These are phyloP conservation scores for Rhynchospora breviuscula DNA, from an alignment of 176 grass and related monocot genomes.

Conservation along the genomic window DNA sequence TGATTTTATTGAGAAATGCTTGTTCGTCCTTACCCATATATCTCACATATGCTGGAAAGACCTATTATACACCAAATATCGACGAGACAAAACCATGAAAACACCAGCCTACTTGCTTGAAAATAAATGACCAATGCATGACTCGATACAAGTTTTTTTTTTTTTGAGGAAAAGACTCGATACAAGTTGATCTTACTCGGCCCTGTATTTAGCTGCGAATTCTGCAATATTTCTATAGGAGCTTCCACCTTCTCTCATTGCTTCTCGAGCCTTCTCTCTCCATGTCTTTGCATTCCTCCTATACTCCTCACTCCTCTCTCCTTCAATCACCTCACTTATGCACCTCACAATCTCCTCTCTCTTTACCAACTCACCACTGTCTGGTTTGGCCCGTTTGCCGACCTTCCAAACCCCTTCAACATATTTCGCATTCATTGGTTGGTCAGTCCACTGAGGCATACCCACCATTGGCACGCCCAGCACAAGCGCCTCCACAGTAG, in stretches of 20 bases:
- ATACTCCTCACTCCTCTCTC: constrained; percentile 31
- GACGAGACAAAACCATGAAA: background rate
- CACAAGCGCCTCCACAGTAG: constrained; percentile 38
- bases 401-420: constrained; percentile 57
- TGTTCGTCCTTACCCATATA: background rate
- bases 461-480: constrained; percentile 26
- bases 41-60: background rate
- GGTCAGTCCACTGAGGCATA: constrained; percentile 69
- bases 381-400: constrained; percentile 37
- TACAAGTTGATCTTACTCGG: background rate
- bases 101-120: background rate
- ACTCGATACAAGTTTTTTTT: background rate
- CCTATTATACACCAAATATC: background rate
- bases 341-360: constrained; percentile 35
- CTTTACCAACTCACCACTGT: constrained; percentile 22
- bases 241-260: constrained; percentile 40
- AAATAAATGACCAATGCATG: background rate
- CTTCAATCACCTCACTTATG: constrained; percentile 34
- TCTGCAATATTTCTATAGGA: constrained; percentile 36
- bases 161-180: no score
- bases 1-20: constrained; percentile 9
- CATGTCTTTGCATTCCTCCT: constrained; percentile 24
- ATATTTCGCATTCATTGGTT: constrained; percentile 79
- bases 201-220: constrained; percentile 33
- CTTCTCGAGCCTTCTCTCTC: constrained; percentile 30